Conservation (phyloP, 1,139 yeast species). For the Lipomyces yarrowii region DNA sequence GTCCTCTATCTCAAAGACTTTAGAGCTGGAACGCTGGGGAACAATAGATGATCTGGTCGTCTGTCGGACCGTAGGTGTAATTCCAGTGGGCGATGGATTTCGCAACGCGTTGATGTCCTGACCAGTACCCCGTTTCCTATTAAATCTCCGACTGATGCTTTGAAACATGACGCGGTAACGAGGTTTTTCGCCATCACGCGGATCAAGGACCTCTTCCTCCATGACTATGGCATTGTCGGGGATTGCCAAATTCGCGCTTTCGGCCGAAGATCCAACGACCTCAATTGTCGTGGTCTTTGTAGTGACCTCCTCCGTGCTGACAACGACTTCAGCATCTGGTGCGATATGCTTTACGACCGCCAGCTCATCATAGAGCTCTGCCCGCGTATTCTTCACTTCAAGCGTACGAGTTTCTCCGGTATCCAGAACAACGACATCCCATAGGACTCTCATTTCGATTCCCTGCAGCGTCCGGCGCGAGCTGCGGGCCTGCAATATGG, state of each 20-base stretch:
- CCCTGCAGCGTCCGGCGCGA: conserved; percentile 38
- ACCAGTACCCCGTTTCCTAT: conserved; percentile 25
- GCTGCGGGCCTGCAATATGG: conserved; percentile 40
- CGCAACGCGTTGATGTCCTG: conserved; percentile 14
- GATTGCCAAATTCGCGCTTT: conserved; percentile 12
- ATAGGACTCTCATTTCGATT: conserved; percentile 38
- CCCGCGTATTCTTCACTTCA: conserved; percentile 34
- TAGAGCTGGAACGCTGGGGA: background rate
- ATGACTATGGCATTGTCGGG: conserved; percentile 28
- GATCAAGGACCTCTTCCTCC: conserved; percentile 19
- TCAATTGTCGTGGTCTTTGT: conserved; percentile 30
- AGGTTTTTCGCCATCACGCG: conserved; percentile 21
- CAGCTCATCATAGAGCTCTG: conserved; percentile 35
- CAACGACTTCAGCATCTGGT: conserved; percentile 33
- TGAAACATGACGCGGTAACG: conserved; percentile 28
- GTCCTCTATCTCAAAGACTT: conserved; percentile 15
- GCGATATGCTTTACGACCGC: conserved; percentile 36
- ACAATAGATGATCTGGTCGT: background rate
- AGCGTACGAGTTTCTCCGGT: conserved; percentile 41
- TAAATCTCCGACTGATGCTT: conserved; percentile 18
- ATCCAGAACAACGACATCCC: conserved; percentile 44
- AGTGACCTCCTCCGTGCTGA: conserved; percentile 28
- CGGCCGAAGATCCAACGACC: conserved; percentile 14
- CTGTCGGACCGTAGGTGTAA: background rate
- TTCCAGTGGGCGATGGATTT: background rate